Base-by-base conservation (phyloP, 805 yeast species). In the Pichia exigua region DNA sequence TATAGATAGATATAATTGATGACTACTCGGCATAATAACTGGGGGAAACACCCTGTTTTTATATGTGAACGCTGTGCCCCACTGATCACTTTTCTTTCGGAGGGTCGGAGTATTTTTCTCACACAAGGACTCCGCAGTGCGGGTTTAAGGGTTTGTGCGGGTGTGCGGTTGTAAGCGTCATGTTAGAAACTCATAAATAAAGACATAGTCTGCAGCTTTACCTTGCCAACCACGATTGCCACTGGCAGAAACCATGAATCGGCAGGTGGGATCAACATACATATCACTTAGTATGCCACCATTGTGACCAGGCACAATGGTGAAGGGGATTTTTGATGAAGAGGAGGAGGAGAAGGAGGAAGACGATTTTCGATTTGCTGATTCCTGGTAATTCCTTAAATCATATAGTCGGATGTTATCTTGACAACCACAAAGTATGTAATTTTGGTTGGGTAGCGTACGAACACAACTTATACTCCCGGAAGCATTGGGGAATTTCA, bases 221-320 rank as follows among this genome's bases (percentile, higher is more conserved):
- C 95, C 90, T 58, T 85, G 90, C 97, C 97, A 92, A 6, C 99
- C 99, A 61, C 97, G 77, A 56, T 87, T 88, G 11, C 99, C 99
- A 64, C 95, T 85, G 0, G 97, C 83, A 61, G 96, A 85, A 7
- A 92, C 77, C 84, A 94, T 75, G 65, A 87, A 94, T 55, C 94
- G 71, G 41, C 95, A 88, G 2, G 94, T 85, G 30, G 92, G 92
- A 66, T 92, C 98, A 22, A 91, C 83, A 50, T 79, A 74, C 56
- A 94, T 70, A 48, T 82, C 81, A 46, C 95, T 85, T 35, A 94
- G 71, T 3, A 81, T 79, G 27, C 97, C 96, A 46, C 99, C 98
- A 62, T 88, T 96, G 66, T 94, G 98, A 0, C 99, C 98, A 0
- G 99, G 97, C 12, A 94, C 77, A 59, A 95, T 91, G 65, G 84